These are phyloP conservation scores for Dioscorea dumetorum DNA, from an alignment of 106 monocot species.

Conservation along the genomic window DNA sequence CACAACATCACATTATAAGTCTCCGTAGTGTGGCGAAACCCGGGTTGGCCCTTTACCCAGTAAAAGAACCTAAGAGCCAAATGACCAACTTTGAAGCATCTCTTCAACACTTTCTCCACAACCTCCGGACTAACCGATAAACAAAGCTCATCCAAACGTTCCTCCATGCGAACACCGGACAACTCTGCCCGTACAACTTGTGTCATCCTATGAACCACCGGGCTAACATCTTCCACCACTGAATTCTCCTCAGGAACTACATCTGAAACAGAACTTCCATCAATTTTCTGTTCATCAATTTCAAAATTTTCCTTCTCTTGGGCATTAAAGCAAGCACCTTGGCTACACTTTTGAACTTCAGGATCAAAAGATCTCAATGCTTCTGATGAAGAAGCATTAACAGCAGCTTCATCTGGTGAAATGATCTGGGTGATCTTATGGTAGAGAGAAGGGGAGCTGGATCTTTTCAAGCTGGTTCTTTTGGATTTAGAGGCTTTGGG, in stretches of 20 bases:
- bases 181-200: constrained; percentile 34
- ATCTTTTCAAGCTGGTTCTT: not conserved
- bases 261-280: not conserved
- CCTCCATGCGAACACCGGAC: constrained; percentile 23
- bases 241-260: not conserved
- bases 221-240: constrained; percentile 38
- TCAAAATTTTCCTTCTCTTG: constrained; percentile 6
- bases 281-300: not conserved
- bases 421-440: constrained; percentile 15
- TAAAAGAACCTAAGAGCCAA: constrained; percentile 60
- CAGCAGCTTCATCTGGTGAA: not conserved
- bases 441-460: constrained; percentile 1
- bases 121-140: constrained; percentile 30
- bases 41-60: constrained; percentile 51
- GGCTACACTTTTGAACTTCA: not conserved
- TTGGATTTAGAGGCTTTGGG: not conserved
- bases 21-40: constrained; percentile 43
- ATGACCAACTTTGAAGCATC: constrained; percentile 67
- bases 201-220: constrained; percentile 48
- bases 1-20: constrained; percentile 75
- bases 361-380: not conserved
- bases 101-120: constrained; percentile 70
- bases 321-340: constrained; percentile 41
- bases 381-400: not conserved
- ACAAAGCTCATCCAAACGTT: constrained; percentile 26